Percentiles rank a stretch among this genome's conserved stretches.
phyloP scores from a whole-genome alignment of 225 moss, liverwort and hornwort genomes.

The Bryum argenteum region DNA sequence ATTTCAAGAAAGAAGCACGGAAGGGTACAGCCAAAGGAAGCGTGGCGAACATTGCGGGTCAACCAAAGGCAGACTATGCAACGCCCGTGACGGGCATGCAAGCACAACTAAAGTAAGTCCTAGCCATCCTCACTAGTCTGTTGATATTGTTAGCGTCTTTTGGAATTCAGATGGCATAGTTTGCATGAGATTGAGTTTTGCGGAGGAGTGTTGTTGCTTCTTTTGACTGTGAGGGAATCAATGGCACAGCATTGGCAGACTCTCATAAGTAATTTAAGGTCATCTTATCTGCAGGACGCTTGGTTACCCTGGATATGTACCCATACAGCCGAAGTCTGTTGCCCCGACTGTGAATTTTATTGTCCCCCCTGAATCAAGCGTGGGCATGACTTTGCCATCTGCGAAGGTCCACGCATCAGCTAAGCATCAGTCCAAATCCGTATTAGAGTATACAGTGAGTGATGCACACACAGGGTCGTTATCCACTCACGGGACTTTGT shows the following conservation, averaged over 20 bases:
- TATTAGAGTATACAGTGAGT: conserved; percentile 29
- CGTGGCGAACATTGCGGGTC: conserved; percentile 21
- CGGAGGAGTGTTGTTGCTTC: conserved; percentile 12
- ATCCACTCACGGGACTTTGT: conserved; percentile 15
- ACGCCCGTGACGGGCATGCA: conserved; percentile 21
- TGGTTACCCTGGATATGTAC: conserved; percentile 48
- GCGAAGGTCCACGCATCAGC: conserved; percentile 25
- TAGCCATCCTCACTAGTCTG: conserved; percentile 1
- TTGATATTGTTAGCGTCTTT: conserved; percentile 11
- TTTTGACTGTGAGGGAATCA: conserved; percentile 8
- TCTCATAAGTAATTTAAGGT: conserved; percentile 9
- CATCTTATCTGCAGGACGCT: conserved; percentile 37
- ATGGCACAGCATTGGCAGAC: not conserved
- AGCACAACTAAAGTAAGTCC: conserved; percentile 45
- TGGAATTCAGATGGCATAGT: not conserved
- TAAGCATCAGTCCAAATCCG: conserved; percentile 33
- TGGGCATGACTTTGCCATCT: conserved; percentile 36
- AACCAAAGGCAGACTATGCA: conserved; percentile 27
- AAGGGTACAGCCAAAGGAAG: conserved; percentile 47
- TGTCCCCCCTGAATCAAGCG: conserved; percentile 47
- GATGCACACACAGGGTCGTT: conserved; percentile 23
- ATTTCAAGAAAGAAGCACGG: conserved; percentile 60
- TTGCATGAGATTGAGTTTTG: conserved; percentile 19
- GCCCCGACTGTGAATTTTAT: conserved; percentile 47
- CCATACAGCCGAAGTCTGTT: conserved; percentile 50